Evolutionary conservation across 768 basidiomycete genomes (phyloP).

Genomic region (Pleurotus salmoneostramineus): DNA sequence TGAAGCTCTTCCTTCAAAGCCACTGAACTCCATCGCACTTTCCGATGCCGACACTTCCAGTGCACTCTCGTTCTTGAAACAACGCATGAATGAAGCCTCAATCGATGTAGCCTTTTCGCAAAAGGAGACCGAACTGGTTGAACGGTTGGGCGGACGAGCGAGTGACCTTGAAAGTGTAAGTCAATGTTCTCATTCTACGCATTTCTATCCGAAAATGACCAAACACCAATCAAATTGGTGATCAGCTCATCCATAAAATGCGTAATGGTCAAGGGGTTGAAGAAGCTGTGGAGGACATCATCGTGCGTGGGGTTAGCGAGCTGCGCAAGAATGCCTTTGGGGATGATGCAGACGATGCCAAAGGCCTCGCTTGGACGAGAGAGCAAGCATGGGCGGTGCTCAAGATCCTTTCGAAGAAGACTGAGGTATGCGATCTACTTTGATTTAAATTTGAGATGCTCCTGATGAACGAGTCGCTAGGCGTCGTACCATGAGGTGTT

Average conservation of each 20-base stretch:
- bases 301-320: constrained; percentile 73
- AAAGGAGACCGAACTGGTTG: constrained; percentile 55
- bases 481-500: constrained; percentile 80
- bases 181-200: constrained; percentile 1
- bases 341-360: constrained; percentile 87
- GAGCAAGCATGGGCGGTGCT: constrained; percentile 89
- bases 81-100: constrained; percentile 64
- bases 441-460: neutral
- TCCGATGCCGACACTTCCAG: constrained; percentile 83
- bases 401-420: constrained; percentile 60
- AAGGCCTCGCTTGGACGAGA: constrained; percentile 75
- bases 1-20: constrained; percentile 78
- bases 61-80: constrained; percentile 76
- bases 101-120: constrained; percentile 48
- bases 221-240: too few relatives aligned
- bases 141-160: constrained; percentile 84
- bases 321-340: constrained; percentile 91
- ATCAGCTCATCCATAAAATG: constrained; percentile 82
- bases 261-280: constrained; percentile 65
- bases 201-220: too few relatives aligned
- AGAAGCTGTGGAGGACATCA: constrained; percentile 89
- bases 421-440: constrained; percentile 45
- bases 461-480: constrained; percentile 29
- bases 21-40: constrained; percentile 73
- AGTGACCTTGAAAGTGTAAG: constrained; percentile 84